Base-by-base conservation (phyloP, 768 basidiomycete species). In the Naganishia friedmannii region DNA sequence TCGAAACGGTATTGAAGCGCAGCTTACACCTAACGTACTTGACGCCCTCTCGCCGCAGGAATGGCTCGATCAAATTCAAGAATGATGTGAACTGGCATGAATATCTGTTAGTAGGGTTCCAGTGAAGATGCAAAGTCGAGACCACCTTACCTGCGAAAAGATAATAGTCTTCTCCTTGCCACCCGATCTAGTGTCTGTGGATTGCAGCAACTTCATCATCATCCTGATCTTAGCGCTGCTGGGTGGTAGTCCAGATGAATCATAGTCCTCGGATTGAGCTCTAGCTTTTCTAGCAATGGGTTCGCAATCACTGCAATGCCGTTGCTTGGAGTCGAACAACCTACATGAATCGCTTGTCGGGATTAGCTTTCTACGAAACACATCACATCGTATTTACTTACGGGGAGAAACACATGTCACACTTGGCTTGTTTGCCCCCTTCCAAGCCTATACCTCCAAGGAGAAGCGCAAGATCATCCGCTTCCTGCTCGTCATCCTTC, bases 101-200 rank as follows among this genome's bases (percentile, higher is more conserved):
- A 28, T 31, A 4, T 29, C 54, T 21, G 42, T 39, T 5, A 32
- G 21, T 68, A 9, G 15, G 26, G 17, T 12, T n/a, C 28, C 48
- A 19, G 15, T 31, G 4, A 8, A 28, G 2, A 31, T 3, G 8
- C 5, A 28, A 1, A 37, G n/a, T 72, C 92, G 92, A 42, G 10
- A 4, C 9, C 69, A 9, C 17, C 72, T 13, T 51, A 74, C 73
- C 77, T 96, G 94, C 0, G 92, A 93, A 78, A 97, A 98, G 26
- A 99, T 88, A 73, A 98, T 98, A 0, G 93, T 95, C 85, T 97
- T 99, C 78, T 96, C 92, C 70, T 72, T 72, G 81, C 19, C 84
- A 79, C 17, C 86, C 81, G 13, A 86, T 84, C 65, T 86, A 57
- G 84, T 82, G 19, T 88, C 86, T 65, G 93, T 87, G 21, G 87